phyloP scores from a whole-genome alignment of 2,329 filamentous ascomycete genomes.

The Simplicillium sp. region DNA sequence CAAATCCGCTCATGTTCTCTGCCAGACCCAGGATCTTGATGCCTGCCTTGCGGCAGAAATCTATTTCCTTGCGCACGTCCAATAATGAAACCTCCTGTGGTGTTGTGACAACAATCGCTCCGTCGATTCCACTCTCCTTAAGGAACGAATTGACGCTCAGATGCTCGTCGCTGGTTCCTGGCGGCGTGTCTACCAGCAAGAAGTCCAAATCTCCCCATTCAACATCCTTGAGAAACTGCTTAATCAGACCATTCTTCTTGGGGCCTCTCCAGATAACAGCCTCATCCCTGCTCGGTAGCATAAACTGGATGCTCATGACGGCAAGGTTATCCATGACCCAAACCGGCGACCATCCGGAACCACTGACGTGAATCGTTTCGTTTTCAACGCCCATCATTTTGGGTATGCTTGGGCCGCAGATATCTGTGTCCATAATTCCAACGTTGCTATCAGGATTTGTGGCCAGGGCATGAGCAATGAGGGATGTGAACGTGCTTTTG shows the following conservation, averaged over 20 bases:
- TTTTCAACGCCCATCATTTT: constrained; percentile 98
- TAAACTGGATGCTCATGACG: constrained; percentile 97
- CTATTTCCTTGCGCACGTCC: constrained; percentile 93
- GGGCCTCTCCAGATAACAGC: constrained; percentile 96
- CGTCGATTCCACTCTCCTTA: constrained; percentile 85
- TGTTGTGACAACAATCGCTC: constrained; percentile 86
- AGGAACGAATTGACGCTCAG: constrained; percentile 86
- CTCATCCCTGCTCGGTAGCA: constrained; percentile 88
- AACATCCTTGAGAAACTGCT: constrained; percentile 95
- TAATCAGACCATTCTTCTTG: constrained; percentile 98
- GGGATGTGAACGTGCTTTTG: constrained; percentile 85
- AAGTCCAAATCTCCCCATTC: constrained; percentile 96
- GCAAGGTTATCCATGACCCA: constrained; percentile 92
- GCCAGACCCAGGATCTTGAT: constrained; percentile 83
- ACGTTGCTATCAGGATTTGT: constrained; percentile 69
- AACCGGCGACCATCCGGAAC: constrained; percentile 84
- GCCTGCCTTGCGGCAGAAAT: constrained; percentile 92
- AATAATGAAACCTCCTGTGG: constrained; percentile 89
- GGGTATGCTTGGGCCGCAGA: constrained; percentile 90
- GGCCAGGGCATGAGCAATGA: constrained; percentile 85
- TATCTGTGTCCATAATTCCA: constrained; percentile 96
- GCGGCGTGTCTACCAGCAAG: constrained; percentile 87
- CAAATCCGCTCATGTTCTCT: constrained; percentile 97
- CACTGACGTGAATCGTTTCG: constrained; percentile 87
- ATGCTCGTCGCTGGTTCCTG: constrained; percentile 92